Conservation (phyloP, 805 yeast species). For the Saccharomycopsis lassenensis region DNA sequence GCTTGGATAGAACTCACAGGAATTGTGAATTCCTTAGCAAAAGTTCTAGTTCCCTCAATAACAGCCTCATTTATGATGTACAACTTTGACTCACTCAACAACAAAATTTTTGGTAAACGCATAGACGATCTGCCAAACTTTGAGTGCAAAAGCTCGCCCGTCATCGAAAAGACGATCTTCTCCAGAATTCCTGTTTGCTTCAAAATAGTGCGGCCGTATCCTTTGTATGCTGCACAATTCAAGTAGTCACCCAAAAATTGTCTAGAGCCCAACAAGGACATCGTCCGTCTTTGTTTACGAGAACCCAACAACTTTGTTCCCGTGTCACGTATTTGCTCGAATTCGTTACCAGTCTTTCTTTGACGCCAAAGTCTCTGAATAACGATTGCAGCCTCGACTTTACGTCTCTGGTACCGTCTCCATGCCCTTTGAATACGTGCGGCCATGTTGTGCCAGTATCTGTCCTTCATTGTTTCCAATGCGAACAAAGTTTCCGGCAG, state of each 20-base stretch:
- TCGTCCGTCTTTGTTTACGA: constrained; percentile 79
- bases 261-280: constrained; percentile 79
- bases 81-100: constrained; percentile 52
- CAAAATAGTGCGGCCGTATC: constrained; percentile 66
- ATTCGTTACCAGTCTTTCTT: constrained; percentile 69
- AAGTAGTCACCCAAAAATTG: constrained; percentile 92
- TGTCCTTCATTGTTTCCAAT: constrained; percentile 90
- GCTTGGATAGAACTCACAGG: constrained; percentile 48
- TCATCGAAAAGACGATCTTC: constrained; percentile 60
- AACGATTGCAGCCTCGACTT: constrained; percentile 75
- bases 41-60: constrained; percentile 47
- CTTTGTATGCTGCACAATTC: constrained; percentile 60
- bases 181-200: constrained; percentile 62
- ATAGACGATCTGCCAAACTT: constrained; percentile 91
- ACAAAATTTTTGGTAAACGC: constrained; percentile 59
- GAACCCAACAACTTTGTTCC: constrained; percentile 64
- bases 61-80: constrained; percentile 67
- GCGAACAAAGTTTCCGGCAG: constrained; percentile 96
- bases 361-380: constrained; percentile 80
- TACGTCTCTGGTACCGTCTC: constrained; percentile 70
- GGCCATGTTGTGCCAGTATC: constrained; percentile 97
- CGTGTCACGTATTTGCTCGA: constrained; percentile 73
- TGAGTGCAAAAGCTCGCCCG: constrained; percentile 71
- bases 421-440: constrained; percentile 96
- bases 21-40: constrained; percentile 53